Evolutionary conservation across 345 rosid species (phyloP).

Genomic region (Moricandia arvensis): DNA sequence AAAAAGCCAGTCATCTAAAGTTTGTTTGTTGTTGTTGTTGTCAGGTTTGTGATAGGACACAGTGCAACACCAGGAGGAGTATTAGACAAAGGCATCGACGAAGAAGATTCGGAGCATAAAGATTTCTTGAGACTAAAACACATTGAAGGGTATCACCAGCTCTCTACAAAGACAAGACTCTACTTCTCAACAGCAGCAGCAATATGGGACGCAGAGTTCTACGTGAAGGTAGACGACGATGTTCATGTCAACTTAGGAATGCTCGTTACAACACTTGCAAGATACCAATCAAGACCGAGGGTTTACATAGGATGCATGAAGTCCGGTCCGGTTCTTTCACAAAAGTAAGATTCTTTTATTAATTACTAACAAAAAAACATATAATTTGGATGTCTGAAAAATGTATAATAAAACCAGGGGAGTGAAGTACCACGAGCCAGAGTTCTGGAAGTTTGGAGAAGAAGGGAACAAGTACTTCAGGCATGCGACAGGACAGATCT

Average conservation of each 20-base stretch:
- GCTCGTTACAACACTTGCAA: constrained; percentile 54
- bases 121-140: constrained; percentile 83
- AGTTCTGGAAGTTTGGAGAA: constrained; percentile 91
- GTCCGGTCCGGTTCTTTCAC: constrained; percentile 84
- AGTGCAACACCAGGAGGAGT: constrained; percentile 75
- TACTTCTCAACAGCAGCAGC: constrained; percentile 79
- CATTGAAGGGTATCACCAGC: constrained; percentile 79
- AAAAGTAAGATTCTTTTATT: constrained; percentile 50
- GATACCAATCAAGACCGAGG: constrained; percentile 60
- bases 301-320: constrained; percentile 98
- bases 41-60: constrained; percentile 81
- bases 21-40: not conserved
- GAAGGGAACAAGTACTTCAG: constrained; percentile 87
- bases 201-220: constrained; percentile 82
- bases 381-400: not conserved
- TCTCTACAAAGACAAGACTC: constrained; percentile 75
- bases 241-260: constrained; percentile 77
- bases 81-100: constrained; percentile 71
- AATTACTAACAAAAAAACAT: not conserved
- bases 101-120: constrained; percentile 56
- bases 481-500: constrained; percentile 91
- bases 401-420: constrained; percentile 40
- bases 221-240: constrained; percentile 85
- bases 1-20: not conserved
- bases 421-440: constrained; percentile 83